Conservation (phyloP, 164 flowering plant genomes). For the Platanus orientalis region DNA sequence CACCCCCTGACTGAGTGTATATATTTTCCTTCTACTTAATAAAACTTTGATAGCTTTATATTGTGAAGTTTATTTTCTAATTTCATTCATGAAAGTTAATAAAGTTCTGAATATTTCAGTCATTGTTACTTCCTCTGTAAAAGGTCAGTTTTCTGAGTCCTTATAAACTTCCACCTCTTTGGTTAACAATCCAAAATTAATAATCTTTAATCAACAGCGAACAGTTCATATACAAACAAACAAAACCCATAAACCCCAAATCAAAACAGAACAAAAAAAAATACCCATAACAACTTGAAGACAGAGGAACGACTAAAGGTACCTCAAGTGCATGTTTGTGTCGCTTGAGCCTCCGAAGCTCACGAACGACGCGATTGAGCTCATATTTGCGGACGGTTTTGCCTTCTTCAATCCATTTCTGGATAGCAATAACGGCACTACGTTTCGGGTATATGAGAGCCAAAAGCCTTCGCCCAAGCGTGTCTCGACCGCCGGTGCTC, state of each 20-base stretch:
- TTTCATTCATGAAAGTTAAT: too few species aligned
- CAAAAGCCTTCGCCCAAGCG: slow-evolving; percentile 63
- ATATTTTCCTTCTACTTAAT: too few species aligned
- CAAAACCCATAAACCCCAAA: slow-evolving; percentile 3
- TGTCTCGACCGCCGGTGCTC: slow-evolving; percentile 39
- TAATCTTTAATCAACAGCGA: too few species aligned
- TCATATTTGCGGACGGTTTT: slow-evolving; percentile 61
- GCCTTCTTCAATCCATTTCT: slow-evolving; percentile 80
- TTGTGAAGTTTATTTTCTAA: too few species aligned
- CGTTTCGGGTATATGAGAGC: slow-evolving; percentile 54
- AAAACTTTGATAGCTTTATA: too few species aligned
- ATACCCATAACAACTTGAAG: too few species aligned
- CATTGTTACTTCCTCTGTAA: too few species aligned
- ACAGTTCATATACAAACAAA: not conserved
- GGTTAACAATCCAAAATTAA: not conserved
- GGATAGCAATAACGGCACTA: slow-evolving; percentile 56
- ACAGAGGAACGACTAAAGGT: not conserved
- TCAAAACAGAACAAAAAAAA: not conserved
- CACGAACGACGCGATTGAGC: slow-evolving; percentile 72
- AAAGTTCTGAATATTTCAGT: too few species aligned
- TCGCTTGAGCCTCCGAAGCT: slow-evolving; percentile 68
- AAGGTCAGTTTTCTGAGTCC: too few species aligned
- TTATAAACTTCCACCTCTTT: too few species aligned
- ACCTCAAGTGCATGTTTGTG: slow-evolving; percentile 89
- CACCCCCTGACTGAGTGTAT: too few species aligned